Evolutionary conservation across 2,329 filamentous ascomycete genomes (phyloP).

Genomic region (Cladosporium sp.): DNA sequence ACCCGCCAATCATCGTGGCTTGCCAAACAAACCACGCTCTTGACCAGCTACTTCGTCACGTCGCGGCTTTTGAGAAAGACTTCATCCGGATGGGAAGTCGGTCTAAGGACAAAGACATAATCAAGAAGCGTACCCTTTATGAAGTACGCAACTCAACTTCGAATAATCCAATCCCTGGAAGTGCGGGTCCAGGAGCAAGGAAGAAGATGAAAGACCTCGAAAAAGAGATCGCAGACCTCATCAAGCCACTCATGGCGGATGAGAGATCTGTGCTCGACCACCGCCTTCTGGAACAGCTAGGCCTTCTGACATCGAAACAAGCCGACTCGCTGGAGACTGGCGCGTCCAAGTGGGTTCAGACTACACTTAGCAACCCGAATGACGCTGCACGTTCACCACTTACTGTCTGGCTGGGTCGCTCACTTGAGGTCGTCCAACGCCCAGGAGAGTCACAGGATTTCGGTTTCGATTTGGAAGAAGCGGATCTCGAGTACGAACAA

Average conservation of each 20-base stretch:
- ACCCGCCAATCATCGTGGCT: constrained; percentile 70
- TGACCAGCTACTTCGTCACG: constrained; percentile 70
- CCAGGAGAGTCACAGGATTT: constrained; percentile 47
- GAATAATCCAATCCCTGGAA: constrained; percentile 35
- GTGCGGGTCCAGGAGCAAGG: constrained; percentile 37
- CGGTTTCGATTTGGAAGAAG: constrained; percentile 55
- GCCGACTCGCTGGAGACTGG: constrained; percentile 55
- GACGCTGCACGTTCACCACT: constrained; percentile 35
- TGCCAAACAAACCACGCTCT: constrained; percentile 90
- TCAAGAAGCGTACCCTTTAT: constrained; percentile 64
- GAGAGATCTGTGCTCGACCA: constrained; percentile 48
- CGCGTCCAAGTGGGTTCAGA: constrained; percentile 36
- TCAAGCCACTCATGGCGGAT: constrained; percentile 41
- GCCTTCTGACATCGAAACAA: constrained; percentile 58
- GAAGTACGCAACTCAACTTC: constrained; percentile 48
- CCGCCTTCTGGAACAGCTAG: constrained; percentile 49
- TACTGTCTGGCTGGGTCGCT: constrained; percentile 55
- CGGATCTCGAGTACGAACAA: constrained; percentile 58
- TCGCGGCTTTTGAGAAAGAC: constrained; percentile 58
- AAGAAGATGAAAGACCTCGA: constrained; percentile 42
- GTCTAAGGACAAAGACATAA: constrained; percentile 58
- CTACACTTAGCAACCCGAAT: constrained; percentile 18
- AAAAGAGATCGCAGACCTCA: constrained; percentile 37
- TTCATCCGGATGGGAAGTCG: constrained; percentile 67
- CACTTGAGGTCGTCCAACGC: constrained; percentile 43